Evolutionary conservation across 768 basidiomycete genomes (phyloP), one percentile per base, ranked within the genome.

Genomic region (Phylloporus arenicola): DNA sequence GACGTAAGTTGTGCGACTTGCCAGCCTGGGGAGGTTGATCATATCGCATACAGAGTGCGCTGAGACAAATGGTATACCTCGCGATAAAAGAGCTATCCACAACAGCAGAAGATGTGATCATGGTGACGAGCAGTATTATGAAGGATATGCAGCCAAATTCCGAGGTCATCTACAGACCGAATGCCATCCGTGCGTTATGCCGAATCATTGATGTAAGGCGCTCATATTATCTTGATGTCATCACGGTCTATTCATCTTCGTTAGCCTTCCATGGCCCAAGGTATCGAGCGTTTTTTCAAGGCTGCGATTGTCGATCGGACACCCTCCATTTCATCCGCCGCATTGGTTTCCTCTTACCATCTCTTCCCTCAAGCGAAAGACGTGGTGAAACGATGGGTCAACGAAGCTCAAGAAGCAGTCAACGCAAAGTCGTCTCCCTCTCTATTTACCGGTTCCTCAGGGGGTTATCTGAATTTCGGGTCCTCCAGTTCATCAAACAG

Each of bases 101-200:
- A 31, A 86, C 88, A n/a, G 92, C 96, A 14, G 93, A 99, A 69
- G 95, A 98, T 75, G 92, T 98, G 25, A 96, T 99, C 60, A 99
- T 99, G 92, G 94, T 97, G 55, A 99, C 96, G 10, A 90, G 86
- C 68, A 96, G 92, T 63, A 97, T 99, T 69, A 96, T 96, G 94
- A 98, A 98, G 75, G 96, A 99, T 64, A 99, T 98, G 92, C 96
- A 99, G 63, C 88, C 94, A 48, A 97, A 96, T 66, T 86, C 92
- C 43, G 96, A 99, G 70, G 95, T 98, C 62, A 92, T 99, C 54
- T 99, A 99, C 70, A 80, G 96, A 48, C 91, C 96, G 29, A 99
- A 99, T 69, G 88, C 96, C 14, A 99, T 98, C 59, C 84, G 96
- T 57, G 94, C 95, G 7, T 76, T 99, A 6, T 93, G 92, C 70